These are phyloP conservation scores for Raffaelea albimanens DNA, from an alignment of 2,329 filamentous ascomycete genomes.

Conservation along the genomic window DNA sequence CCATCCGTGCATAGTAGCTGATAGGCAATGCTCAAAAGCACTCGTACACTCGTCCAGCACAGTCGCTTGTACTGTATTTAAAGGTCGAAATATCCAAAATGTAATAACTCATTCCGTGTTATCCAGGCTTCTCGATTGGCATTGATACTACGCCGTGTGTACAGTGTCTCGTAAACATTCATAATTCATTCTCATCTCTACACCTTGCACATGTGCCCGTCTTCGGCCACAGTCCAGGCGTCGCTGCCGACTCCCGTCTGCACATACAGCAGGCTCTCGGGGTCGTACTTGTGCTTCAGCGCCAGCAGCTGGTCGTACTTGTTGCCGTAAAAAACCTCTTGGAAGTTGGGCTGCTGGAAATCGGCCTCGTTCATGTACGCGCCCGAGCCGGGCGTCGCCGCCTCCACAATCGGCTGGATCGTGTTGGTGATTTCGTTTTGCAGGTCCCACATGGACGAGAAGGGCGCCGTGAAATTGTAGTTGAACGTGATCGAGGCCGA, in stretches of 20 bases:
- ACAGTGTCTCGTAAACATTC: no score
- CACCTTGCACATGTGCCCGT: conserved; percentile 2
- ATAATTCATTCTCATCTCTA: background rate
- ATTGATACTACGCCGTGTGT: no score
- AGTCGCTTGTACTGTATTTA: no score
- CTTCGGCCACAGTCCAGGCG: conserved; percentile 5
- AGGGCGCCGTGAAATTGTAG: conserved; percentile 1
- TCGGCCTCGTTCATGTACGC: conserved; percentile 35
- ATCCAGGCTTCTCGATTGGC: no score
- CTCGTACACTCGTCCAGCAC: no score
- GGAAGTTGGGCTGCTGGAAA: conserved; percentile 8
- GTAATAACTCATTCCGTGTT: no score
- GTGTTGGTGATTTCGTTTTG: background rate
- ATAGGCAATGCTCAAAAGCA: no score
- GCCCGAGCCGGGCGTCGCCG: conserved; percentile 24
- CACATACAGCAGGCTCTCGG: conserved; percentile 11
- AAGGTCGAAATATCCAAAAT: no score
- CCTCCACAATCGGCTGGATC: conserved; percentile 24
- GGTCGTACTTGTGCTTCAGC: conserved; percentile 12
- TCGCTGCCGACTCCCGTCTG: conserved; percentile 7
- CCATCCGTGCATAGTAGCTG: no score
- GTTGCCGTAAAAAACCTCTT: conserved; percentile 13
- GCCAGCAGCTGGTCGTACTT: conserved; percentile 11
- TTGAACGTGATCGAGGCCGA: background rate
- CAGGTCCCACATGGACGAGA: background rate